Evolutionary conservation across 2,329 filamentous ascomycete genomes (phyloP).

Genomic region (Phoma herbarum): DNA sequence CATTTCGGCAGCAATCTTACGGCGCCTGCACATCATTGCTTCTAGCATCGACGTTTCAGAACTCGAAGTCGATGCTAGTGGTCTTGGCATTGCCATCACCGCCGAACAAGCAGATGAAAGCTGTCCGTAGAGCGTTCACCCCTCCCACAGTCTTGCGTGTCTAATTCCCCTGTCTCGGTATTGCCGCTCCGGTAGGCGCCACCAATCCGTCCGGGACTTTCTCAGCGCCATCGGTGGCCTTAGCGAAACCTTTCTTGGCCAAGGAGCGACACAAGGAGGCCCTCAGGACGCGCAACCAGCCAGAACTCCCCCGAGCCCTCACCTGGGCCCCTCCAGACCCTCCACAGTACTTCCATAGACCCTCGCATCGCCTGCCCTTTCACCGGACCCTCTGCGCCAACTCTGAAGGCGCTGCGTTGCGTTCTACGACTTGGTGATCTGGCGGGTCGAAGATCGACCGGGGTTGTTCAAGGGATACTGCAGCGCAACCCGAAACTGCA

Average conservation of each 20-base stretch:
- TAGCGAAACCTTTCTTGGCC: constrained; percentile 46
- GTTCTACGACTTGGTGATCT: constrained; percentile 36
- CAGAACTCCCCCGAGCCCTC: constrained; percentile 20
- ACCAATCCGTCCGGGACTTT: constrained; percentile 32
- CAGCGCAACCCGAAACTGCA: constrained; percentile 37
- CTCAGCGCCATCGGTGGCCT: constrained; percentile 45
- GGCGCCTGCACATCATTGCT: constrained; percentile 35
- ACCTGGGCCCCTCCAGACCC: constrained; percentile 19
- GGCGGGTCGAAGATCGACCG: constrained; percentile 47
- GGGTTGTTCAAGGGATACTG: constrained; percentile 49
- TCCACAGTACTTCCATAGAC: constrained; percentile 6
- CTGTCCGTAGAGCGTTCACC: constrained; percentile 26
- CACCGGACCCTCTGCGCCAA: constrained; percentile 10
- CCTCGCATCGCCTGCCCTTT: constrained; percentile 24
- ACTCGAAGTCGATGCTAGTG: constrained; percentile 36
- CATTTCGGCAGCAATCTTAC: constrained; percentile 16
- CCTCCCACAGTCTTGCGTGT: constrained; percentile 29
- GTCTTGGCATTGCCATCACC: constrained; percentile 25
- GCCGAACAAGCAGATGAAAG: constrained; percentile 25
- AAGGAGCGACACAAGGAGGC: constrained; percentile 34
- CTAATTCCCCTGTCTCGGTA: constrained; percentile 34
- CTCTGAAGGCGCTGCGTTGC: constrained; percentile 23
- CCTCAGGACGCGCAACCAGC: constrained; percentile 34
- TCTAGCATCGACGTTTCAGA: constrained; percentile 28
- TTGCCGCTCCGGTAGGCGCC: constrained; percentile 35